phyloP scores from a whole-genome alignment of 139 green algal species.

The Auxenochlorella protothecoides region DNA sequence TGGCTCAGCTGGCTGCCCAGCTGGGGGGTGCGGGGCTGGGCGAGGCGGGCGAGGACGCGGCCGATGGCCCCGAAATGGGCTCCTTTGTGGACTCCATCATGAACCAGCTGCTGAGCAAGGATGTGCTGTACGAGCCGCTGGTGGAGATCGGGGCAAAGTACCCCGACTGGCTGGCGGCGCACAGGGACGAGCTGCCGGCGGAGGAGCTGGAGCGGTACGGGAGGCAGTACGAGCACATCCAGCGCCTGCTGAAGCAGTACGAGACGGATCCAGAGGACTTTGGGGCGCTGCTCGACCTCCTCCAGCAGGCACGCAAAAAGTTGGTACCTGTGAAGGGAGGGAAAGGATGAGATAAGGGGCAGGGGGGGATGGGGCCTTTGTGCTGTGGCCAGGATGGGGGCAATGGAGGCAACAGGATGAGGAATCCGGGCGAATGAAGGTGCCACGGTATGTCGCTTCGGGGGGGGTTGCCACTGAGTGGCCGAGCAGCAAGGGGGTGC shows the following conservation, averaged over 20 bases:
- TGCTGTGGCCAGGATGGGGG: neutral
- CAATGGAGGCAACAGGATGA: neutral
- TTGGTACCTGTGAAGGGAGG: neutral
- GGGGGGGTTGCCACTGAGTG: too few species aligned
- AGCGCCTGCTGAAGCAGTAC: slow-evolving; percentile 54
- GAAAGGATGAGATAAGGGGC: neutral
- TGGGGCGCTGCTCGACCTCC: slow-evolving; percentile 44
- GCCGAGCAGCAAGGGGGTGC: neutral
- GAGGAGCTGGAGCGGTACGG: slow-evolving; percentile 50
- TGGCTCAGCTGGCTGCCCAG: neutral
- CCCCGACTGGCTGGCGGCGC: slow-evolving; percentile 59
- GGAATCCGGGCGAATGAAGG: too few species aligned
- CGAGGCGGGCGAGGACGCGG: neutral
- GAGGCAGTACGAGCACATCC: slow-evolving; percentile 54
- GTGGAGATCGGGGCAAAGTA: slow-evolving; percentile 73
- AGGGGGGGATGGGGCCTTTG: neutral
- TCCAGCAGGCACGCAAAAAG: slow-evolving; percentile 50
- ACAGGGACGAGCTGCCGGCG: slow-evolving; percentile 25
- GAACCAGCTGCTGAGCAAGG: slow-evolving; percentile 76
- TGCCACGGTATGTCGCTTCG: too few species aligned
- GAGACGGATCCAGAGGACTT: slow-evolving; percentile 55
- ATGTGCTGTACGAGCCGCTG: slow-evolving; percentile 75
- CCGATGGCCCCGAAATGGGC: slow-evolving; percentile 19
- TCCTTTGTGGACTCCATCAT: slow-evolving; percentile 70
- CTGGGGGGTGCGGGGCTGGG: neutral